Conservation (phyloP, 164 flowering plant genomes). For the Liriodendron chinense region DNA sequence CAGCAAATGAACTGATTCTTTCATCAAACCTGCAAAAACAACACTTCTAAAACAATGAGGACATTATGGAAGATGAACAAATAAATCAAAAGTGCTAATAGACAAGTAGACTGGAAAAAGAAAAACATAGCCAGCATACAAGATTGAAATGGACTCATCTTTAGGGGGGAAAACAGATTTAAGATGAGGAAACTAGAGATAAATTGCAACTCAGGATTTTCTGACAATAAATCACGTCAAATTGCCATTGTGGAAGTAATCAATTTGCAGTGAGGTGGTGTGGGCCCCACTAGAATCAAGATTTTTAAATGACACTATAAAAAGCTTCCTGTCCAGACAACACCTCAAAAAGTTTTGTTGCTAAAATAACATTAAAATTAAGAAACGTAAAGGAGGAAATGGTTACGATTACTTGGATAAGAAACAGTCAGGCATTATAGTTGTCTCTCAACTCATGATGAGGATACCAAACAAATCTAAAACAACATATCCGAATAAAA, state of each 20-base stretch:
- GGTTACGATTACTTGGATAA: no score
- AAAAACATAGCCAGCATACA: background rate
- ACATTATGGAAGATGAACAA: background rate
- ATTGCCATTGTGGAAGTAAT: background rate
- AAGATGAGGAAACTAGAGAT: no score
- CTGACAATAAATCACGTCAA: background rate
- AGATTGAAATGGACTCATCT: background rate
- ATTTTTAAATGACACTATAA: no score
- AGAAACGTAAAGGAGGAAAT: no score
- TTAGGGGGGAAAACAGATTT: no score
- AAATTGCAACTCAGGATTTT: background rate
- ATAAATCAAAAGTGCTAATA: constrained; percentile 3
- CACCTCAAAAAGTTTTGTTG: background rate
- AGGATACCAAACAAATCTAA: background rate
- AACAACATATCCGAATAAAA: background rate
- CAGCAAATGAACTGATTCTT: constrained; percentile 79
- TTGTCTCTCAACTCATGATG: background rate
- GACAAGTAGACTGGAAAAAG: background rate
- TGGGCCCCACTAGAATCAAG: background rate
- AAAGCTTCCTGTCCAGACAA: background rate
- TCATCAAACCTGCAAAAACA: constrained; percentile 71
- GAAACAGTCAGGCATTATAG: background rate
- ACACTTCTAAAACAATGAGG: constrained; percentile 1
- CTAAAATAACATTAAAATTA: no score
- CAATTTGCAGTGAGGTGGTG: background rate